phyloP scores from a whole-genome alignment of 257 asterid species.

The Lithospermum erythrorhizon region DNA sequence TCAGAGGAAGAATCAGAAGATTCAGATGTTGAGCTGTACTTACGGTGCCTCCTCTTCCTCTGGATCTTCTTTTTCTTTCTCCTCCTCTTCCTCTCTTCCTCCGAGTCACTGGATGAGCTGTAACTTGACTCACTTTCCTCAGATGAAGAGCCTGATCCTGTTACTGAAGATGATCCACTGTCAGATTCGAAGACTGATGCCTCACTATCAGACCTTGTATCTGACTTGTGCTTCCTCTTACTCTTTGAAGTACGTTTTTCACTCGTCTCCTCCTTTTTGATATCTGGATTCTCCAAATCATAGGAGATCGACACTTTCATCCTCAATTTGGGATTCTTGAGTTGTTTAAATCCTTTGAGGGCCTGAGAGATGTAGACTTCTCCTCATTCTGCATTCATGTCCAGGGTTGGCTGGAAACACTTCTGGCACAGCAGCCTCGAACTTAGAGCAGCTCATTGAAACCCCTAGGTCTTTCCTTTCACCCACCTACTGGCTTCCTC shows the following conservation, averaged over 20 bases:
- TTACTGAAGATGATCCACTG: slow-evolving; percentile 46
- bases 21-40: slow-evolving; percentile 58
- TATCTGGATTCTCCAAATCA: slow-evolving; percentile 59
- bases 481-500: slow-evolving; percentile 91
- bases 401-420: slow-evolving; percentile 82
- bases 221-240: slow-evolving; percentile 82
- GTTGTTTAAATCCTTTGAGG: slow-evolving; percentile 81
- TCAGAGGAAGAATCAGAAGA: slow-evolving; percentile 71
- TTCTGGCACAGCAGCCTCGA: slow-evolving; percentile 72
- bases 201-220: slow-evolving; percentile 61
- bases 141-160: slow-evolving; percentile 60
- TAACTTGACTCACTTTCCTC: slow-evolving; percentile 50
- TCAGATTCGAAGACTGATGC: slow-evolving; percentile 88
- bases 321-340: slow-evolving; percentile 81
- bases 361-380: slow-evolving; percentile 85
- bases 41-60: slow-evolving; percentile 51
- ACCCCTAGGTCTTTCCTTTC: slow-evolving; percentile 62
- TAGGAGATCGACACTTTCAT: slow-evolving; percentile 55
- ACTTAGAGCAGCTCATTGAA: slow-evolving; percentile 32
- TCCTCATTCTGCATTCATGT: slow-evolving; percentile 88
- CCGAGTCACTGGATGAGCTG: slow-evolving; percentile 71
- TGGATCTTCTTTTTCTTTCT: slow-evolving; percentile 55
- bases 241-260: slow-evolving; percentile 48
- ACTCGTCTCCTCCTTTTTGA: slow-evolving; percentile 27
- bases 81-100: slow-evolving; percentile 83